Conservation (phyloP, 805 yeast genomes). For the Candida schatavii region DNA sequence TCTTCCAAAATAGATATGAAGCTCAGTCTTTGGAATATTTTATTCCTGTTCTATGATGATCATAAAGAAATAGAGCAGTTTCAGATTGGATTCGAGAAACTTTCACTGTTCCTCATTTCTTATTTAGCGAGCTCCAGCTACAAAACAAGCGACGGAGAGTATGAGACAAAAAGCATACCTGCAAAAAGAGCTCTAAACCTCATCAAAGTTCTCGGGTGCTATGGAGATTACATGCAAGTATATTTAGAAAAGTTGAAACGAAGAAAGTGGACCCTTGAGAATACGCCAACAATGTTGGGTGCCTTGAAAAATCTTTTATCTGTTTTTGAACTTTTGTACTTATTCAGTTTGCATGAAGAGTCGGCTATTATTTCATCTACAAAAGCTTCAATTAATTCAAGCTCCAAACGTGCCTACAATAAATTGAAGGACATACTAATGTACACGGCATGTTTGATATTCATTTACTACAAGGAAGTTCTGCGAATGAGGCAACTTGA, state of each 20-base stretch:
- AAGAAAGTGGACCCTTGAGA: conserved; percentile 32
- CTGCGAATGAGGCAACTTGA: conserved; percentile 1
- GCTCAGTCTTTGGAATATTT: conserved; percentile 71
- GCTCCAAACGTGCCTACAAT: conserved; percentile 42
- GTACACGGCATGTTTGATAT: conserved; percentile 33
- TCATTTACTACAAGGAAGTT: conserved; percentile 32
- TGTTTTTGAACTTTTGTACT: conserved; percentile 43
- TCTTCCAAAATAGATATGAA: conserved; percentile 64
- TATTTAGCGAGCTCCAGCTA: conserved; percentile 26
- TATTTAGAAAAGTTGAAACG: conserved; percentile 24
- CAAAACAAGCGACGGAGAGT: conserved; percentile 8
- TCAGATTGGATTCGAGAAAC: conserved; percentile 50
- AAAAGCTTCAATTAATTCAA: conserved; percentile 39
- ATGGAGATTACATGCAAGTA: conserved; percentile 47
- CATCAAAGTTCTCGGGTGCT: conserved; percentile 50
- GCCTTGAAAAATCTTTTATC: conserved; percentile 21
- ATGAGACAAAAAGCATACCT: conserved; percentile 32
- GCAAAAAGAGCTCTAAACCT: conserved; percentile 23
- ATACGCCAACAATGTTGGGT: conserved; percentile 5
- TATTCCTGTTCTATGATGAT: conserved; percentile 53
- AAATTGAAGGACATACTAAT: conserved; percentile 46
- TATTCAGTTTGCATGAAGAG: conserved; percentile 54
- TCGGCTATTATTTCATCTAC: conserved; percentile 36
- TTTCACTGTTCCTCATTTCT: conserved; percentile 42
- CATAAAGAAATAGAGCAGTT: conserved; percentile 28